A percentile compares a stretch with the other conserved stretches of the same genome.
phyloP scores from a whole-genome alignment of 805 yeast species.

The Nakazawaea peltata region DNA sequence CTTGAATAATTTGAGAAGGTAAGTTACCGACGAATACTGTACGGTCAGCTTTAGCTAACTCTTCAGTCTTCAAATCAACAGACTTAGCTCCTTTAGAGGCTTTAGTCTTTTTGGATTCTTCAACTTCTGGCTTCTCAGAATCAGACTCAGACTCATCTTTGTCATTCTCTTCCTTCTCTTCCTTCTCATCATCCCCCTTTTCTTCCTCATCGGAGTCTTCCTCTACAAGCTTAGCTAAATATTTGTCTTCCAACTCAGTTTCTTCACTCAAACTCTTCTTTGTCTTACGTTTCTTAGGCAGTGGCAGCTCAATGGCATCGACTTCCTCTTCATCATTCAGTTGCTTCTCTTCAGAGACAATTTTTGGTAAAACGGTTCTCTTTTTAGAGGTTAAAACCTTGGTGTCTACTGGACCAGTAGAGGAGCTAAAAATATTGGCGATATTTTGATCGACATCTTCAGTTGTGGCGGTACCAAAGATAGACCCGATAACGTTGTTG shows the following conservation, averaged over 20 bases:
- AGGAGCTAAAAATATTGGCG: conserved; percentile 26
- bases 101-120: conserved; percentile 13
- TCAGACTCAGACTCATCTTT: conserved; percentile 18
- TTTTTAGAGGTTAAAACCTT: conserved; percentile 19
- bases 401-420: conserved; percentile 41
- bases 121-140: conserved; percentile 12
- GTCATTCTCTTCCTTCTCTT: conserved; percentile 11
- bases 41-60: conserved; percentile 72
- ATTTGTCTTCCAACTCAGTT: conserved; percentile 47
- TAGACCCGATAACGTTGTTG: conserved; percentile 9
- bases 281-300: conserved; percentile 10
- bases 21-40: conserved; percentile 89
- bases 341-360: conserved; percentile 18
- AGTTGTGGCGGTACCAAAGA: conserved; percentile 11
- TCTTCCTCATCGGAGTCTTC: conserved; percentile 18
- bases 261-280: conserved; percentile 22
- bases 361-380: conserved; percentile 16
- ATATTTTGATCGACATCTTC: conserved; percentile 24
- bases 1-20: conserved; percentile 53
- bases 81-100: conserved; percentile 32
- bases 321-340: conserved; percentile 11
- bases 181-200: conserved; percentile 17
- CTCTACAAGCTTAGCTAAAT: conserved; percentile 40
- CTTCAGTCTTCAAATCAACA: conserved; percentile 58
- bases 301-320: conserved; percentile 4